Base-by-base conservation (phyloP, 768 basidiomycete species). In the Favolaschia claudopus region DNA sequence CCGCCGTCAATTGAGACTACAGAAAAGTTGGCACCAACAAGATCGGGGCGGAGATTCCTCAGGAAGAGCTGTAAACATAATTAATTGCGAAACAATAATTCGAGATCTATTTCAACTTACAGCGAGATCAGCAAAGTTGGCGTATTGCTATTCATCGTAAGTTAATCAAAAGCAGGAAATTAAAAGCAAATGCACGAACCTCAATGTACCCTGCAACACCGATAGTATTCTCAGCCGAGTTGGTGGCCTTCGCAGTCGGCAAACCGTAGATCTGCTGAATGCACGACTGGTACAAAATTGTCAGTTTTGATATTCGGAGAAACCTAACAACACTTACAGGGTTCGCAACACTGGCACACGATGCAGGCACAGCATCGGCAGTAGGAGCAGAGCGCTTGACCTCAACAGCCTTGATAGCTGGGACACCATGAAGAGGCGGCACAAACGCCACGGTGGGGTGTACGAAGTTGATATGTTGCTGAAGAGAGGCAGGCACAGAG, bases 401-500 rank as follows among this genome's bases (percentile, higher is more conserved):
- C 24, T 45, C 37, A 13, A 55, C n/a, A 4, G 49, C 43, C 9
- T 34, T 40, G 28, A 55, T 25, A 0, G 34, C 37, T 24, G 42
- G 42, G 17, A 4, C 4, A 14, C 27, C 29, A 7, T 27, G 9
- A 7, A 56, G 44, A 9, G 50, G 56, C 22, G 61, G 55, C 7
- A 63, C 39, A 27, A 63, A 63, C 25, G 58, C 54, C 7, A 49
- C 20, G 8, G 55, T 62, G 1, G 84, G 83, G 40, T 83, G 81
- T 22, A 85, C 70, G 28, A 82, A 67, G 20, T 81, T 78, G 44
- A 84, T 61, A 55, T 82, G 80, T 15, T 67, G 64, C 54, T 79
- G 70, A 37, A 85, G 53, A 44, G 69, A 45, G 25, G 75, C 79
- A 0, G 84, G 83, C n/a, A 85, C 70, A 54, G 78, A 79, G 73